Conservation (phyloP, 192 early-diverging fungal genomes). For the Obelidium mucronatum region DNA sequence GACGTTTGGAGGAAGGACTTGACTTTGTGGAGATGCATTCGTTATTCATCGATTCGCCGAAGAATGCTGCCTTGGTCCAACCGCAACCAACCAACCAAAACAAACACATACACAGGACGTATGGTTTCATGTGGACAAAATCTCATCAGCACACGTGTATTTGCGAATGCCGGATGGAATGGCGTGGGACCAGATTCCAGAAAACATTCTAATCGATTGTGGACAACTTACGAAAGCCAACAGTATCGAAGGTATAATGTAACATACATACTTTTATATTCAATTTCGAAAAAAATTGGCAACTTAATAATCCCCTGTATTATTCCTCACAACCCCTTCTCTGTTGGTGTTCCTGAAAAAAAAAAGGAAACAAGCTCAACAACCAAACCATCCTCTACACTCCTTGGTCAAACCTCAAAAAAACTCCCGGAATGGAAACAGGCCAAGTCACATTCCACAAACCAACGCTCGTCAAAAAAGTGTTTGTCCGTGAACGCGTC, state of each 20-base stretch:
- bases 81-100: not conserved
- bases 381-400: conserved; percentile 95
- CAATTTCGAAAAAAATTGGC: not conserved
- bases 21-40: too few relatives aligned
- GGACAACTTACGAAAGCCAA: conserved; percentile 98
- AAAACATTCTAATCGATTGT: conserved; percentile 77
- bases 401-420: conserved; percentile 82
- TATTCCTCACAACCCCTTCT: not conserved
- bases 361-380: conserved; percentile 86
- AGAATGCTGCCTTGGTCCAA: not conserved
- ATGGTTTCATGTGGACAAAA: conserved; percentile 97
- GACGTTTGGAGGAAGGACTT: too few relatives aligned
- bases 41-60: too few relatives aligned
- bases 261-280: not conserved
- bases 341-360: not conserved
- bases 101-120: conserved; percentile 16
- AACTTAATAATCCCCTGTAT: not conserved
- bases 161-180: conserved; percentile 73
- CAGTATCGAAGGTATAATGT: conserved; percentile 88
- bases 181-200: conserved; percentile 82
- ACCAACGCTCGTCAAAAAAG: conserved; percentile 77
- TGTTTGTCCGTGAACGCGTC: conserved; percentile 74
- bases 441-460: conserved; percentile 96
- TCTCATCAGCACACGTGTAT: conserved; percentile 97
- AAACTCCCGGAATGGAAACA: conserved; percentile 92